A percentile compares a stretch with the other conserved stretches of the same genome.
These are phyloP conservation scores for Ceratobasidium sp. DNA, from an alignment of 1,284 basidiomycete genomes.

Conservation along the genomic window DNA sequence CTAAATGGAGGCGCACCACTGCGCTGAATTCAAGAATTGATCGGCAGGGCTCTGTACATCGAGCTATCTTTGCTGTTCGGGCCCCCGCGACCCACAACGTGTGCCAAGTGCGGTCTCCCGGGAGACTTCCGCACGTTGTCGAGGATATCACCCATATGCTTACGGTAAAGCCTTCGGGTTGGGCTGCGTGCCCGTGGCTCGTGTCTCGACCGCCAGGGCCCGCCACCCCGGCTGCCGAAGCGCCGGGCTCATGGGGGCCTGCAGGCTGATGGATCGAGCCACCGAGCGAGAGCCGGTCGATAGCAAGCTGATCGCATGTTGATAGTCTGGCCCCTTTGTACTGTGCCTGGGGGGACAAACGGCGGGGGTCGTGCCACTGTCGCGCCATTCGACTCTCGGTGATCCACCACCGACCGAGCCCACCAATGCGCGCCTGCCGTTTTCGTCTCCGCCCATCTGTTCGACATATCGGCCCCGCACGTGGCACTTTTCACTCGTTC, in stretches of 20 bases:
- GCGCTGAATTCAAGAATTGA: constrained; percentile 1
- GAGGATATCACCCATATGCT: no score
- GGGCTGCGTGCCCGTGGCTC: background rate
- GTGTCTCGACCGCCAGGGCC: background rate
- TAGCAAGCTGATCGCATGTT: no score
- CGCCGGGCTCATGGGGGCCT: background rate
- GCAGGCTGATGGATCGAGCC: background rate
- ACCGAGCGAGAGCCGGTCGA: background rate
- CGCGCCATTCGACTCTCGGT: background rate
- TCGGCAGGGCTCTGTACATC: background rate
- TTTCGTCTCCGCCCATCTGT: background rate
- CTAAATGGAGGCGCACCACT: background rate
- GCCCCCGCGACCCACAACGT: background rate
- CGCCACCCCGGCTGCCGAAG: background rate
- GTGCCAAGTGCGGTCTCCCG: background rate
- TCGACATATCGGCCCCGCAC: background rate
- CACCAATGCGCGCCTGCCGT: constrained; percentile 10
- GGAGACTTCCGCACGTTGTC: background rate
- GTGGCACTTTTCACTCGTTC: background rate
- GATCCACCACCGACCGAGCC: background rate
- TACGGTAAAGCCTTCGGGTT: background rate
- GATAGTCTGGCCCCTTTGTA: constrained; percentile 5
- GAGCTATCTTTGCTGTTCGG: constrained; percentile 5
- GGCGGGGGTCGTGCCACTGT: background rate
- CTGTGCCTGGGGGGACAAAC: background rate